Evolutionary conservation across 148 eudicot genomes (phyloP).

Genomic region (Salicornia ramosissima): DNA sequence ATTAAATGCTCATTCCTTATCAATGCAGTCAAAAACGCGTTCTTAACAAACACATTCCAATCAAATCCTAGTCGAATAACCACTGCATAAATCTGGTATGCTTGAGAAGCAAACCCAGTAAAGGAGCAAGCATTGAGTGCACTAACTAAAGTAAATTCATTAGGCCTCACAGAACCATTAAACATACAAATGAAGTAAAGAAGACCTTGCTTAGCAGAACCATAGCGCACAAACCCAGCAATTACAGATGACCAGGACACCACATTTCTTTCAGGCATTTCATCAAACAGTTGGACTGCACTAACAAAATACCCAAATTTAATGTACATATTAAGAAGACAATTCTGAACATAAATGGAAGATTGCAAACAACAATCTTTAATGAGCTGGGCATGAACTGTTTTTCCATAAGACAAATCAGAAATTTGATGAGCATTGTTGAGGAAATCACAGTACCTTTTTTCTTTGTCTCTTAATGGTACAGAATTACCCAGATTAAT

Average conservation of each 20-base stretch:
- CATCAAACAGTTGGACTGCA: constrained; percentile 52
- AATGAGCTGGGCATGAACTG: constrained; percentile 47
- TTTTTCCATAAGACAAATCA: constrained; percentile 35
- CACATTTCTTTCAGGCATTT: constrained; percentile 57
- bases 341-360: constrained; percentile 45
- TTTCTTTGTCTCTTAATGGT: constrained; percentile 1
- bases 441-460: constrained; percentile 20
- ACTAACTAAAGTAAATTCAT: constrained; percentile 49
- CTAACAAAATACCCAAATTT: constrained; percentile 38
- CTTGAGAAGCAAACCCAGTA: constrained; percentile 19
- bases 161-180: constrained; percentile 34
- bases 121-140: constrained; percentile 53
- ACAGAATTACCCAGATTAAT: constrained; percentile 15
- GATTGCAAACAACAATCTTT: constrained; percentile 27
- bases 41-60: constrained; percentile 36
- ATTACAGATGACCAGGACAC: constrained; percentile 62
- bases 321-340: constrained; percentile 39
- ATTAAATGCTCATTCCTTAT: constrained; percentile 32
- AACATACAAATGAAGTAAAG: constrained; percentile 43
- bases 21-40: constrained; percentile 48
- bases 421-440: constrained; percentile 30
- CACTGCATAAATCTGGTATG: constrained; percentile 37
- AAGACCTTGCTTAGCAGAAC: constrained; percentile 34
- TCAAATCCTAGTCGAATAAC: constrained; percentile 47
- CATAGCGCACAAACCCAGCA: constrained; percentile 44